Conservation (phyloP, 352 stramenopile species). For the Pythium coloratum region DNA sequence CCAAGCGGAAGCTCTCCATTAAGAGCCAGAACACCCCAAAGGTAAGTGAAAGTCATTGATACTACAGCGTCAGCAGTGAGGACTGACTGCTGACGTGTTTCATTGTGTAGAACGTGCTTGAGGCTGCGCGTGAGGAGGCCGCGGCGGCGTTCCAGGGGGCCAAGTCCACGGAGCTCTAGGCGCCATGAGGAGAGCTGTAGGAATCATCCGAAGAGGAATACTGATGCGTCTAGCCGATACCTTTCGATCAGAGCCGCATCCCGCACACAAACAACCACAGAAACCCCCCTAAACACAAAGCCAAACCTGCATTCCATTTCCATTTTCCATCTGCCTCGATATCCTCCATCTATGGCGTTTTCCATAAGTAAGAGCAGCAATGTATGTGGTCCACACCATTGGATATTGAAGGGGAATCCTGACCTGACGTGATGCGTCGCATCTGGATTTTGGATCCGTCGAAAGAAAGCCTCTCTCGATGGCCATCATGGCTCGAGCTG, state of each 20-base stretch:
- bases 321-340: neutral
- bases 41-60: neutral
- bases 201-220: too few species aligned
- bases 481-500: neutral
- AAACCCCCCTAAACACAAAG: neutral
- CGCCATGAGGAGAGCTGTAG: neutral
- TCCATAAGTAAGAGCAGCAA: neutral
- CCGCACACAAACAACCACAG: neutral
- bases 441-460: neutral
- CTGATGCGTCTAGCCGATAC: neutral
- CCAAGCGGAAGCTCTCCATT: conserved; percentile 16
- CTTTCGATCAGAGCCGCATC: too few species aligned
- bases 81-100: neutral
- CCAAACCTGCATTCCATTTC: neutral
- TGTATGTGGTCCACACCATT: neutral
- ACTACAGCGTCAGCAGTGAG: neutral
- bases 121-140: conserved; percentile 25
- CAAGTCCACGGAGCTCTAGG: conserved; percentile 13
- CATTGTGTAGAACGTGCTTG: conserved; percentile 19
- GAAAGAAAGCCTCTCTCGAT: neutral
- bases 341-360: neutral
- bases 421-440: neutral
- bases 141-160: conserved; percentile 24
- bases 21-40: conserved; percentile 18
- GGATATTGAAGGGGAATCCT: neutral